phyloP scores from a whole-genome alignment of 2,329 filamentous ascomycete species.

The Bisporella sp. region DNA sequence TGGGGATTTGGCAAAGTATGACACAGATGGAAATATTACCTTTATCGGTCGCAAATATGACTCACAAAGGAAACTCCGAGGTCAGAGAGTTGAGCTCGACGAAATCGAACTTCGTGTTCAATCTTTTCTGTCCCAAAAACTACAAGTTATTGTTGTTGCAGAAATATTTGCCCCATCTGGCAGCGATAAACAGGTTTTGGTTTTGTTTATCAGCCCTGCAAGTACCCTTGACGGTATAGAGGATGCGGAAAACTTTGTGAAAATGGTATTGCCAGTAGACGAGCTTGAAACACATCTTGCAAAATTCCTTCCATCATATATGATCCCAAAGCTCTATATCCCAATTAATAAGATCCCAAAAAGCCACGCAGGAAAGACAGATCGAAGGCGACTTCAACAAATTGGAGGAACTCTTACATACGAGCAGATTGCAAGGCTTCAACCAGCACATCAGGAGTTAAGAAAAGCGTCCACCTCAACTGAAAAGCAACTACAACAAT shows the following conservation, averaged over 20 bases:
- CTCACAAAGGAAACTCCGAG: constrained; percentile 57
- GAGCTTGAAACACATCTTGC: too few relatives aligned
- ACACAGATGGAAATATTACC: constrained; percentile 40
- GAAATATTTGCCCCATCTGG: too few relatives aligned
- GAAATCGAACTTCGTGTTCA: constrained; percentile 36
- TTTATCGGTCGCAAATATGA: constrained; percentile 54
- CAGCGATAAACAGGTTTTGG: too few relatives aligned
- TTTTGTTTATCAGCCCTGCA: too few relatives aligned
- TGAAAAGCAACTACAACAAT: not conserved
- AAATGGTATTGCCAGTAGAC: too few relatives aligned
- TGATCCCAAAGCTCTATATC: constrained; percentile 10
- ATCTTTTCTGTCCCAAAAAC: not conserved
- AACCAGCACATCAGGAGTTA: too few relatives aligned
- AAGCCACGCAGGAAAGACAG: constrained; percentile 11
- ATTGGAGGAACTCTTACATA: not conserved
- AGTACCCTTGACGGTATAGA: too few relatives aligned
- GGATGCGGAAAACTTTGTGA: too few relatives aligned
- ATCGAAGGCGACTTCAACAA: constrained; percentile 16
- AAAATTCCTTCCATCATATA: constrained; percentile 5
- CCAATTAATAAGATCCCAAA: constrained; percentile 9
- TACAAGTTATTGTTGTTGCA: too few relatives aligned
- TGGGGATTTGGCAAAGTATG: constrained; percentile 49
- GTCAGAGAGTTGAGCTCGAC: constrained; percentile 54
- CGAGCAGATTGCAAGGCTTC: too few relatives aligned
- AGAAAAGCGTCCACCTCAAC: not conserved